Base-by-base conservation (phyloP, 75 land plant genomes). In the Sequoiadendron giganteum region DNA sequence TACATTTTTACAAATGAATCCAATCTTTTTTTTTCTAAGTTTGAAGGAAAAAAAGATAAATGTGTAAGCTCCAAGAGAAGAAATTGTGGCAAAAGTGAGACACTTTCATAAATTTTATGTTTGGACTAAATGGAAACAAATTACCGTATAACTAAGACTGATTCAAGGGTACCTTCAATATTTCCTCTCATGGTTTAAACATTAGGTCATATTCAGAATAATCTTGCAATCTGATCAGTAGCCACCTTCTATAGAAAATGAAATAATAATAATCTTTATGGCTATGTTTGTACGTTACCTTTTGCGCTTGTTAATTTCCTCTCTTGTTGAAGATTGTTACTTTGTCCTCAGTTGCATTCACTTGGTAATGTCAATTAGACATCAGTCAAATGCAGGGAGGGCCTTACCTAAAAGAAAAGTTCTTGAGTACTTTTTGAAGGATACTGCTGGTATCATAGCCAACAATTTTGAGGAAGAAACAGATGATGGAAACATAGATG, bases 371-470 rank as follows among this genome's bases (percentile, higher is more conserved):
- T 52, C 19, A 56, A 15, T 86, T 79, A 19, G n/a, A 42, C 45
- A 28, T 70, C 77, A 89, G 90, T 58, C 89, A 49, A 89, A 87
- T 83, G 85, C 45, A 40, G 86, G 85, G 56, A 39, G 32, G 78
- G 42, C 88, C 42, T 84, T 89, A 45, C 76, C 89, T 11, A 89
- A 11, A 48, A 83, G 55, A 52, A 83, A 89, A 68, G 84, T 89
- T 30, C 42, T 89, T n/a, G 65, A 72, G 73, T 87, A 76, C 78
- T 70, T 89, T 36, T 61, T 87, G 89, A 88, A 89, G 88, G 89
- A 72, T 42, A 79, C 82, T 79, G 82, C 47, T 89, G 88, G 68
- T 48, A 28, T 65, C 8, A 54, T 32, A n/a, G 45, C 82, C 45
- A 81, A 88, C 72, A 32, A 28, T 10, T 48, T 76, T 80, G 90